Percentiles rank a stretch among this genome's conserved stretches.
phyloP scores from a whole-genome alignment of 108 stramenopile species.

The Nitzschia sp. region DNA sequence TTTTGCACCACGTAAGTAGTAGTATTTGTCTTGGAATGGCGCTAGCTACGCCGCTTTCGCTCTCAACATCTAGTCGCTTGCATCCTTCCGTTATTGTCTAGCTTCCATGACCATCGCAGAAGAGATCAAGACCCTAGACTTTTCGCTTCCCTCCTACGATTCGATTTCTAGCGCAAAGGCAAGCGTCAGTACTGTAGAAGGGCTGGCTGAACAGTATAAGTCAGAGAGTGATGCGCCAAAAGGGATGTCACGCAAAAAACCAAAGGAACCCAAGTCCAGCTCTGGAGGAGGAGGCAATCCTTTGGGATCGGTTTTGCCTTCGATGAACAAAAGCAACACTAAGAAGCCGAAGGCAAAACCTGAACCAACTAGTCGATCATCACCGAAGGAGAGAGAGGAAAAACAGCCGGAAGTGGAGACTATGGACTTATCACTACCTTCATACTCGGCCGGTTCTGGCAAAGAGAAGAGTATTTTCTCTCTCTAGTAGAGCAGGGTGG shows the following conservation, averaged over 20 bases:
- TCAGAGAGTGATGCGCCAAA: background rate
- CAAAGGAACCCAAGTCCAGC: background rate
- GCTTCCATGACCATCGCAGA: conserved; percentile 7
- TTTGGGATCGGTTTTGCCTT: background rate
- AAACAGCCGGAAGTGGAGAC: background rate
- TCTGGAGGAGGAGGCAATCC: background rate
- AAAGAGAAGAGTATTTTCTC: conserved; percentile 9
- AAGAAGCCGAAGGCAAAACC: background rate
- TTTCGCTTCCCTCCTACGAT: conserved; percentile 12
- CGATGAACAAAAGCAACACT: conserved; percentile 9
- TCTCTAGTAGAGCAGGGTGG: background rate
- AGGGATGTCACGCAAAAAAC: background rate
- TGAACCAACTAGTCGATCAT: background rate
- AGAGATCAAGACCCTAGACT: conserved; percentile 16
- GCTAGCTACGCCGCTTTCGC: too few species aligned
- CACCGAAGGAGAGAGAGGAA: conserved; percentile 1
- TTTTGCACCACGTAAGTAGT: background rate
- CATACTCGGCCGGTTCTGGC: background rate
- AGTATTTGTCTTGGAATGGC: background rate
- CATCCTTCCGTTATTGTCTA: background rate
- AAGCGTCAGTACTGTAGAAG: background rate
- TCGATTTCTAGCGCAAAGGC: conserved; percentile 8
- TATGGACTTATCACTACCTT: conserved; percentile 9
- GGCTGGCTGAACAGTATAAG: background rate
- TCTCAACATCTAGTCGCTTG: background rate